These are phyloP conservation scores for Colletotrichum theobromicola DNA, from an alignment of 2,329 filamentous ascomycete genomes.

Conservation along the genomic window DNA sequence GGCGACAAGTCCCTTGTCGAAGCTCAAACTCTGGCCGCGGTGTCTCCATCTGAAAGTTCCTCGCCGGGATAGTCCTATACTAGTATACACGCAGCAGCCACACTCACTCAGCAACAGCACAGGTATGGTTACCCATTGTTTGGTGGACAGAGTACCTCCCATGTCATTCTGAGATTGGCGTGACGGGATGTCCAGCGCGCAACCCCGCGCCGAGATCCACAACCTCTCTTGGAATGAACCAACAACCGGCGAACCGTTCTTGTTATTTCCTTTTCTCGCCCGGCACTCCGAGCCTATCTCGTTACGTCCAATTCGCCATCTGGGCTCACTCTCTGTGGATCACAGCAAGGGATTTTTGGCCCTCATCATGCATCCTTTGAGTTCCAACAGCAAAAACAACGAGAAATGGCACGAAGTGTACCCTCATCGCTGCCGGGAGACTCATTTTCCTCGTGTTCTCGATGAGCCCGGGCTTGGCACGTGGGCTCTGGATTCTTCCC, in stretches of 20 bases:
- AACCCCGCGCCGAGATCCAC: slow-evolving; percentile 23
- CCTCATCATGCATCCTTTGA: slow-evolving; percentile 14
- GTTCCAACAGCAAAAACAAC: not conserved
- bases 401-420: slow-evolving; percentile 4
- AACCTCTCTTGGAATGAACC: slow-evolving; percentile 17
- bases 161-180: not conserved
- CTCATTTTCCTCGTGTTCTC: not conserved
- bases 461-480: not conserved
- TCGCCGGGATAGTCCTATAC: not conserved
- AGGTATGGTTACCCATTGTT: not conserved
- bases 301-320: slow-evolving; percentile 12
- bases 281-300: slow-evolving; percentile 18
- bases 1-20: not conserved
- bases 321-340: slow-evolving; percentile 9
- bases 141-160: not conserved
- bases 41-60: not conserved
- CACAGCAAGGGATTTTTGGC: not conserved
- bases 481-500: not conserved
- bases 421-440: not conserved
- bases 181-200: not conserved
- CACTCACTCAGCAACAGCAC: not conserved
- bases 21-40: not conserved
- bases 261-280: slow-evolving; percentile 15
- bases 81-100: not conserved
- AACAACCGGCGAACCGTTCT: slow-evolving; percentile 12